Evolutionary conservation across 768 basidiomycete species (phyloP).

Genomic region (Termitomyces sp.): DNA sequence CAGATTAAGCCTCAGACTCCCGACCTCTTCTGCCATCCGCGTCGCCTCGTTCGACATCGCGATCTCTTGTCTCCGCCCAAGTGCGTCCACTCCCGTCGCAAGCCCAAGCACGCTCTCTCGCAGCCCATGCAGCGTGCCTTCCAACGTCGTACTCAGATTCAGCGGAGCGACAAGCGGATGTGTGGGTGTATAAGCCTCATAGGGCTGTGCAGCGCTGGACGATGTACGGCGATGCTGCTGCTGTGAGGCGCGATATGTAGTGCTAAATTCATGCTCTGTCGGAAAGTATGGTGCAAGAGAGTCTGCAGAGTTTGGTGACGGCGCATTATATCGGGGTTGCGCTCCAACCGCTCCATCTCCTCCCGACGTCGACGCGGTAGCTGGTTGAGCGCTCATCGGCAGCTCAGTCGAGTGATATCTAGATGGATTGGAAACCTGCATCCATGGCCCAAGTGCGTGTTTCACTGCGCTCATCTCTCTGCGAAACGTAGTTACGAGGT

Average conservation of each 20-base stretch:
- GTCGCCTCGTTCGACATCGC: conserved; percentile 66
- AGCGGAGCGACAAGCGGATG: conserved; percentile 47
- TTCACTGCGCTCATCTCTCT: conserved; percentile 54
- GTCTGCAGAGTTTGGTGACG: conserved; percentile 4
- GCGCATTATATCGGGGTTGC: not conserved
- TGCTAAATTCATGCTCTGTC: conserved; percentile 7
- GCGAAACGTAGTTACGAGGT: conserved; percentile 40
- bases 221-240: not conserved
- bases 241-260: not conserved
- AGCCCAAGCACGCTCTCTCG: conserved; percentile 56
- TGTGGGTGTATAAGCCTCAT: conserved; percentile 3
- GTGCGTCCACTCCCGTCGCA: conserved; percentile 54
- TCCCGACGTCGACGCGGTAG: conserved; percentile 21
- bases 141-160: conserved; percentile 55
- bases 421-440: conserved; percentile 6
- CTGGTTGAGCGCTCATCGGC: conserved; percentile 16
- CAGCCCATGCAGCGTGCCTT: conserved; percentile 53
- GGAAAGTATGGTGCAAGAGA: conserved; percentile 17
- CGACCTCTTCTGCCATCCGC: conserved; percentile 68
- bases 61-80: conserved; percentile 60
- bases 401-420: conserved; percentile 19
- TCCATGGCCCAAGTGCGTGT: conserved; percentile 53
- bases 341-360: conserved; percentile 1
- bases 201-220: not conserved
- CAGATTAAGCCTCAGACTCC: conserved; percentile 59